Conservation (phyloP, 164 flowering plant genomes). For the Vitis rotundifolia region DNA sequence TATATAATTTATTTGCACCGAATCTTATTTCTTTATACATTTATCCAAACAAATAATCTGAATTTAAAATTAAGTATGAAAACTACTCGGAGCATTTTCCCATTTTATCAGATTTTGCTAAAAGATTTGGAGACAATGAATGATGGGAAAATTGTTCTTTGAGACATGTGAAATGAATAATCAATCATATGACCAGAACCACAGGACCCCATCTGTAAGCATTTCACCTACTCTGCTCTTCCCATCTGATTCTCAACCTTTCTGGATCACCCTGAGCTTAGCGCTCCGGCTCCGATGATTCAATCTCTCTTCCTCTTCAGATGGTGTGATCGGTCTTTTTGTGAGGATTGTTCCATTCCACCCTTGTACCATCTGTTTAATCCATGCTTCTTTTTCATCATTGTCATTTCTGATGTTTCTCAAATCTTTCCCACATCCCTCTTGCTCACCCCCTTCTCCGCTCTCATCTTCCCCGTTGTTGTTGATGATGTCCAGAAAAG, state of each 20-base stretch:
- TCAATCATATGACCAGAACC: no score
- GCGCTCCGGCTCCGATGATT: slow-evolving; percentile 84
- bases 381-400: slow-evolving; percentile 58
- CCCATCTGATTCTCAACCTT: slow-evolving; percentile 26
- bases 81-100: no score
- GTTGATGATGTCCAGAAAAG: slow-evolving; percentile 71
- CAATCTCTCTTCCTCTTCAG: slow-evolving; percentile 70
- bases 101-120: no score
- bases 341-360: slow-evolving; percentile 69
- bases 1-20: no score
- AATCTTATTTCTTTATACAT: no score
- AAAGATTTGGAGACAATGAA: no score
- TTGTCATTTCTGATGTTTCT: slow-evolving; percentile 3
- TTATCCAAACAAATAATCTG: no score
- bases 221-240: slow-evolving; percentile 4
- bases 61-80: no score
- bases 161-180: no score
- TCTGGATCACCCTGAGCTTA: slow-evolving; percentile 89
- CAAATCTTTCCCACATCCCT: slow-evolving; percentile 2
- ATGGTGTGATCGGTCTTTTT: slow-evolving; percentile 91
- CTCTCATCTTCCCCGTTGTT: slow-evolving; percentile 1
- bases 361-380: slow-evolving; percentile 60
- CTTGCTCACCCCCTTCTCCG: slow-evolving; percentile 20
- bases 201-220: no score
- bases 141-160: no score